Conservation (phyloP, 169 alveolate genomes). For the Theileria annulata region DNA sequence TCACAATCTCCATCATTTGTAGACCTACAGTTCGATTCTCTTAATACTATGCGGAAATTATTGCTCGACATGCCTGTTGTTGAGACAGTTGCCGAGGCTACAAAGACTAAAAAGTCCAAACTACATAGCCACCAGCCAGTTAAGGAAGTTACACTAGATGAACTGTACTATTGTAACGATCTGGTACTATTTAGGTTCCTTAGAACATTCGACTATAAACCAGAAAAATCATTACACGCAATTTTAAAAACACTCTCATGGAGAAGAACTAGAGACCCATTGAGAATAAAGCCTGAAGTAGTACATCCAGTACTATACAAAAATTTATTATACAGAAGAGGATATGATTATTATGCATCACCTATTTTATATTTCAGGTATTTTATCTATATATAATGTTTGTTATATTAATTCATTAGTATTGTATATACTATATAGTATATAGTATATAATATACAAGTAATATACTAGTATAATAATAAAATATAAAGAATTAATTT, state of each 20-base stretch:
- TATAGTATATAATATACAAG: background rate
- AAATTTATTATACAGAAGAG: slow-evolving; percentile 61
- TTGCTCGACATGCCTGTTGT: slow-evolving; percentile 35
- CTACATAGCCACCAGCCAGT: slow-evolving; percentile 56
- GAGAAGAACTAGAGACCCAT: slow-evolving; percentile 39
- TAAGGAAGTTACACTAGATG: slow-evolving; percentile 30
- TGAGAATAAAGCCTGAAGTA: slow-evolving; percentile 10
- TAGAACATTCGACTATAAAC: slow-evolving; percentile 39
- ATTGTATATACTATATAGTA: background rate
- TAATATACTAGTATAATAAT: background rate
- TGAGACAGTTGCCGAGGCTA: background rate
- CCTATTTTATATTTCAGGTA: slow-evolving; percentile 54
- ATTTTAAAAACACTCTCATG: slow-evolving; percentile 53
- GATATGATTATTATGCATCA: slow-evolving; percentile 43
- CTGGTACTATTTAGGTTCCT: slow-evolving; percentile 49
- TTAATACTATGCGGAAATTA: slow-evolving; percentile 16
- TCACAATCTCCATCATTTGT: background rate
- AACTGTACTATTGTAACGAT: slow-evolving; percentile 54
- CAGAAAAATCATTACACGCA: slow-evolving; percentile 35
- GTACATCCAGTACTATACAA: slow-evolving; percentile 20
- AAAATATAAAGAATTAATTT: background rate
- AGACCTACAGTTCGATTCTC: slow-evolving; percentile 12
- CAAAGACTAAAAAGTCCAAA: slow-evolving; percentile 48
- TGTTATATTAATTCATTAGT: background rate
- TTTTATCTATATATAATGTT: background rate